A percentile compares a stretch with the other conserved stretches of the same genome.
phyloP scores from a whole-genome alignment of 2,329 filamentous ascomycete genomes.

The Beauveria bassiana region DNA sequence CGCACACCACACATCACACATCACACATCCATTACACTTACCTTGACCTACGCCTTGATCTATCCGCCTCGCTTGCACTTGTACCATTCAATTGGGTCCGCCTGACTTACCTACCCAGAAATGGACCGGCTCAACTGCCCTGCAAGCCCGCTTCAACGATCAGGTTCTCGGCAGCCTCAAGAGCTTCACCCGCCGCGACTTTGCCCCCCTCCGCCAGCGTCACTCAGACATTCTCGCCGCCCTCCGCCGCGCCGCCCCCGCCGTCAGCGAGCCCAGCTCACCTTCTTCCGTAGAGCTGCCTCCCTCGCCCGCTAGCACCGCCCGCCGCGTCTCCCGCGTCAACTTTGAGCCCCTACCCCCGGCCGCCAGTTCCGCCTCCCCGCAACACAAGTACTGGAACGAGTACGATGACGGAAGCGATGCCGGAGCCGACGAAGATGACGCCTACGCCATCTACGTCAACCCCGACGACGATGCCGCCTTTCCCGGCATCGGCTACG shows the following conservation, averaged over 20 bases:
- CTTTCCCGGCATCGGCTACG: conserved; percentile 56
- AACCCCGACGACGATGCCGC: conserved; percentile 55
- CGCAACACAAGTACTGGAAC: conserved; percentile 62
- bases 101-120: conserved; percentile 40
- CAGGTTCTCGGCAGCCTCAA: conserved; percentile 58
- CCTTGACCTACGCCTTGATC: too few species aligned
- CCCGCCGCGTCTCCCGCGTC: conserved; percentile 16
- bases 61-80: neutral
- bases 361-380: conserved; percentile 18
- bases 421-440: conserved; percentile 40
- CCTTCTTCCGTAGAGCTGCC: conserved; percentile 23
- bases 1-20: too few species aligned
- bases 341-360: conserved; percentile 26
- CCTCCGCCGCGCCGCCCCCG: conserved; percentile 38
- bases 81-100: neutral
- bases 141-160: conserved; percentile 59
- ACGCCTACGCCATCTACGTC: conserved; percentile 65
- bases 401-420: conserved; percentile 82
- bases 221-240: conserved; percentile 42
- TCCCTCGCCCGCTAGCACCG: conserved; percentile 13
- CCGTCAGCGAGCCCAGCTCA: conserved; percentile 32
- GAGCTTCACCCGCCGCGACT: conserved; percentile 64
- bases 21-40: too few species aligned
- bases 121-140: conserved; percentile 67
- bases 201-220: conserved; percentile 42